phyloP scores from a whole-genome alignment of 2,329 filamentous ascomycete genomes.

The Xylaria sp. region DNA sequence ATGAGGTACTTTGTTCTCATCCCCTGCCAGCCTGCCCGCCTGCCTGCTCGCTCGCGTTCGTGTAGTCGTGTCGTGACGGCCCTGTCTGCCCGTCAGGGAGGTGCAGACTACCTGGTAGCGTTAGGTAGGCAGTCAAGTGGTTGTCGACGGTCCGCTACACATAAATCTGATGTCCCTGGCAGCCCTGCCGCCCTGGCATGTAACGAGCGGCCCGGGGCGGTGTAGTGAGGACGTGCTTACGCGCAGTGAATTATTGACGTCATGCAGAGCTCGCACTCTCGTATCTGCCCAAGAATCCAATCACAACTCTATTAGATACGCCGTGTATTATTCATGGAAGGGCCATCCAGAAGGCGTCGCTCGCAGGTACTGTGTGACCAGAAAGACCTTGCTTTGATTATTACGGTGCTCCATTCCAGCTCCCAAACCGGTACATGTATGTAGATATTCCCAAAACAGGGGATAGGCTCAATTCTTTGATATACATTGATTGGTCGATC shows the following conservation, averaged over 20 bases:
- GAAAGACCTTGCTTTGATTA: not conserved
- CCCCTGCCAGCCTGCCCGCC: conserved; percentile 1
- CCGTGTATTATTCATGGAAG: not conserved
- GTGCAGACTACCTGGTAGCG: conserved; percentile 9
- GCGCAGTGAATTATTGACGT: conserved; percentile 6
- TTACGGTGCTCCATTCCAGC: not conserved
- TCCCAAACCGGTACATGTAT: not conserved
- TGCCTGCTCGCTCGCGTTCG: no score
- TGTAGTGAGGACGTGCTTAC: conserved; percentile 12
- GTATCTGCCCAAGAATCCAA: not conserved
- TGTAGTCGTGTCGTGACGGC: conserved; percentile 7
- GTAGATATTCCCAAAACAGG: not conserved
- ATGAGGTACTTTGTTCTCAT: not conserved
- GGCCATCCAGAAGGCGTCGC: no score
- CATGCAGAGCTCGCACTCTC: conserved; percentile 4
- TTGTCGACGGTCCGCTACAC: not conserved
- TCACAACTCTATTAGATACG: no score
- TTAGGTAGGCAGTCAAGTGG: no score
- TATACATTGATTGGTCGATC: not conserved
- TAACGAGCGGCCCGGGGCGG: conserved; percentile 13
- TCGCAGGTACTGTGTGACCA: no score
- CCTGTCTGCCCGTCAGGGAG: conserved; percentile 9
- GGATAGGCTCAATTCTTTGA: not conserved
- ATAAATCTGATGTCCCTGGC: no score
- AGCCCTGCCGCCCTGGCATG: no score